Evolutionary conservation across 176 grass and related monocot genomes (phyloP).

Genomic region (Urochloa ruziziensis): DNA sequence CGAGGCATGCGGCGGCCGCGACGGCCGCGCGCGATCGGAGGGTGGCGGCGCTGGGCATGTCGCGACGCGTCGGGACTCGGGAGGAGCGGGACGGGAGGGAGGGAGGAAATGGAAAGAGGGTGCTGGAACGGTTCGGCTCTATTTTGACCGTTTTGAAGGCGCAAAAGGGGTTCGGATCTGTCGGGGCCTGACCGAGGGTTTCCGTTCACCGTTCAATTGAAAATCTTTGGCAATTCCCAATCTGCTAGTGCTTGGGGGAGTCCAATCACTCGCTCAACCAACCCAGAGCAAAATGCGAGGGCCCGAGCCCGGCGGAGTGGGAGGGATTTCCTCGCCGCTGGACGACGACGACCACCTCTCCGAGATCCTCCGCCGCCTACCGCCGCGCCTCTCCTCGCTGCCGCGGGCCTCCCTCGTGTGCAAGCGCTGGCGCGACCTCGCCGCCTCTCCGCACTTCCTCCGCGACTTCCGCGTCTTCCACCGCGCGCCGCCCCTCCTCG

Average conservation of each 20-base stretch:
- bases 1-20: slow-evolving; percentile 27
- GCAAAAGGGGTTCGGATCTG: no score
- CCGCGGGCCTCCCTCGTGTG: neutral
- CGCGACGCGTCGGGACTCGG: neutral
- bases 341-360: neutral
- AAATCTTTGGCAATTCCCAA: no score
- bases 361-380: neutral
- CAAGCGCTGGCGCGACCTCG: neutral
- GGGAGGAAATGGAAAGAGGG: neutral
- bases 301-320: no score
- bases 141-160: neutral
- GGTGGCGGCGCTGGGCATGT: slow-evolving; percentile 35
- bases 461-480: neutral
- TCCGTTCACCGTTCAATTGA: no score
- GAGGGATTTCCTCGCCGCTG: neutral
- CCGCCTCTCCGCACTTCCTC: neutral
- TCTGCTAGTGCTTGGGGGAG: no score
- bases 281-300: no score
- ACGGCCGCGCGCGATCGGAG: slow-evolving; percentile 40
- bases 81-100: no score
- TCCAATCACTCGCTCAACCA: no score
- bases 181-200: no score
- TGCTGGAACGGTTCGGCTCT: neutral
- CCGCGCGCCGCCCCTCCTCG: neutral
- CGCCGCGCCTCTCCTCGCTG: neutral